These are phyloP conservation scores for Dalechampia spathulata DNA, from an alignment of 441 rosid species.

Conservation along the genomic window DNA sequence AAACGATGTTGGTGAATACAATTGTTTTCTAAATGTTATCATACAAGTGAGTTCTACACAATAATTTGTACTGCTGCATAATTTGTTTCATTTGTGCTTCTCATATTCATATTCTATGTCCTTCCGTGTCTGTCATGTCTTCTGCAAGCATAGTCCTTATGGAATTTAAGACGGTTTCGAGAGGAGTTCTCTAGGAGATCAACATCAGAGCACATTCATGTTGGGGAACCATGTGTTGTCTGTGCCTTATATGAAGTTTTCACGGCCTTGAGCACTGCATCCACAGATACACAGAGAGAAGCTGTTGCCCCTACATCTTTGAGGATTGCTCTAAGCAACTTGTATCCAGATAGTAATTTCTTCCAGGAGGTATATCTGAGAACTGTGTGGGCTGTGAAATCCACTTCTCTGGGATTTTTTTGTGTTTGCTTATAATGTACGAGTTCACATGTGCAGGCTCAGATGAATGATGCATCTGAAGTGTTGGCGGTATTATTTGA, in stretches of 20 bases:
- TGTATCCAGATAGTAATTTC: constrained; percentile 84
- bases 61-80: not conserved
- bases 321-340: constrained; percentile 82
- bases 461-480: constrained; percentile 99
- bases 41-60: constrained; percentile 56
- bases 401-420: not conserved
- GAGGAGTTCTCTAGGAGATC: constrained; percentile 76
- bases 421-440: not conserved
- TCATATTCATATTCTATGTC: constrained; percentile 12
- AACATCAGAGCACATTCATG: constrained; percentile 62
- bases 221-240: constrained; percentile 91
- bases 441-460: constrained; percentile 45
- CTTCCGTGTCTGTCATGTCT: constrained; percentile 11
- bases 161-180: constrained; percentile 83
- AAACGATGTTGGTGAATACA: constrained; percentile 94
- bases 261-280: constrained; percentile 53
- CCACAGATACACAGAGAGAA: constrained; percentile 47
- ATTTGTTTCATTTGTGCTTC: constrained; percentile 1
- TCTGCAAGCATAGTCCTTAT: constrained; percentile 57
- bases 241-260: constrained; percentile 81
- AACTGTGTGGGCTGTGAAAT: constrained; percentile 15
- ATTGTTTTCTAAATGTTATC: constrained; percentile 94
- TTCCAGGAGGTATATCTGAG: constrained; percentile 68
- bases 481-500: constrained; percentile 80
- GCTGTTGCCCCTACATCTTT: constrained; percentile 82